Evolutionary conservation across 2,329 filamentous ascomycete species (phyloP).

Genomic region (Aureobasidium sp.): DNA sequence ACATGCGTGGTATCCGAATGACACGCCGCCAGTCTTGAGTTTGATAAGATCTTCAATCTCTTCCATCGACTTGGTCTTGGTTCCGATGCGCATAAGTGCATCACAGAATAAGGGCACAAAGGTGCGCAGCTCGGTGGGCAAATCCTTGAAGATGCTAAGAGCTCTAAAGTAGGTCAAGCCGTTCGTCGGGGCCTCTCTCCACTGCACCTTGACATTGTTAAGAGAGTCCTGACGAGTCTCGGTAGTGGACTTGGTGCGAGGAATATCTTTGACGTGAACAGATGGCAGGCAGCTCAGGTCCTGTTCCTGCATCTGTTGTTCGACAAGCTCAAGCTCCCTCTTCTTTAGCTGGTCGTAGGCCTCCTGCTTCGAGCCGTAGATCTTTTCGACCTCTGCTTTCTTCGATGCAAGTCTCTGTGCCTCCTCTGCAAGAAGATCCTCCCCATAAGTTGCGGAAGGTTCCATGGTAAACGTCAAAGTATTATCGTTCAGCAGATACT

Average conservation of each 20-base stretch:
- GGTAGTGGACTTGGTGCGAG: slow-evolving; percentile 66
- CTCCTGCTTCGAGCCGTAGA: slow-evolving; percentile 62
- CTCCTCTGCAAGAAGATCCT: slow-evolving; percentile 70
- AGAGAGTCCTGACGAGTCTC: slow-evolving; percentile 51
- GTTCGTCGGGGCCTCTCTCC: slow-evolving; percentile 89
- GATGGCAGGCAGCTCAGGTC: slow-evolving; percentile 81
- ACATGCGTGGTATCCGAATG: slow-evolving; percentile 73
- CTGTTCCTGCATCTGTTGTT: slow-evolving; percentile 52
- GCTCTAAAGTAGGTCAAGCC: slow-evolving; percentile 93
- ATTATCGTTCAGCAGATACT: slow-evolving; percentile 81
- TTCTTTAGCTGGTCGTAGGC: slow-evolving; percentile 65
- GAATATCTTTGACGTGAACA: slow-evolving; percentile 82
- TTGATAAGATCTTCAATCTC: slow-evolving; percentile 94
- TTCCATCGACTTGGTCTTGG: slow-evolving; percentile 80
- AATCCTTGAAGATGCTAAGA: slow-evolving; percentile 66
- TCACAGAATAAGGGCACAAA: slow-evolving; percentile 87
- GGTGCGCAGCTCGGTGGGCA: slow-evolving; percentile 76
- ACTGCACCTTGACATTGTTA: slow-evolving; percentile 65
- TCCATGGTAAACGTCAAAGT: slow-evolving; percentile 91
- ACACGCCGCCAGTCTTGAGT: slow-evolving; percentile 86
- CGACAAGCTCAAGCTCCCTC: slow-evolving; percentile 70
- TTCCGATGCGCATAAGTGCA: slow-evolving; percentile 86
- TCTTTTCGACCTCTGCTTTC: slow-evolving; percentile 59
- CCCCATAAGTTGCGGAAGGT: slow-evolving; percentile 66
- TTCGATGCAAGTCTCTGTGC: slow-evolving; percentile 63